phyloP scores from a whole-genome alignment of 768 basidiomycete species.

The Lactifluus rugatus region DNA sequence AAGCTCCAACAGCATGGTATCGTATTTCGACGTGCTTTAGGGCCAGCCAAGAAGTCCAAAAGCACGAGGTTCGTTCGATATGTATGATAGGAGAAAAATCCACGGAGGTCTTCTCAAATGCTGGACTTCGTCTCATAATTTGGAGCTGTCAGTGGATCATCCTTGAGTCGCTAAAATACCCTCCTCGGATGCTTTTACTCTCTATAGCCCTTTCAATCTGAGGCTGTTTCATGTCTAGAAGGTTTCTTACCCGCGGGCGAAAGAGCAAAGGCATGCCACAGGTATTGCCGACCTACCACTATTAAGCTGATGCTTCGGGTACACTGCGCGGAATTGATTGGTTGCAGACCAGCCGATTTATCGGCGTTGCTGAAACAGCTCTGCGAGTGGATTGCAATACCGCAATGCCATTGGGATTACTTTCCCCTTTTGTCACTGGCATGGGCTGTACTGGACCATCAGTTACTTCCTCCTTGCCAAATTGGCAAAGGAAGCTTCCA shows the following conservation, averaged over 20 bases:
- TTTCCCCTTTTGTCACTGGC: background rate
- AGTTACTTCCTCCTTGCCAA: background rate
- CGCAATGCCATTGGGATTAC: background rate
- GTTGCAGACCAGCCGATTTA: background rate
- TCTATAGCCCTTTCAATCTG: background rate
- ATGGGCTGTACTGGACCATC: background rate
- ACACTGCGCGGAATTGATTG: background rate
- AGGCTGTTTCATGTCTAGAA: background rate
- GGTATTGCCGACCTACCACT: background rate
- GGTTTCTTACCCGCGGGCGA: background rate
- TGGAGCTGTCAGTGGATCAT: background rate
- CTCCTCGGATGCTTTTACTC: background rate
- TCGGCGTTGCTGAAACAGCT: background rate
- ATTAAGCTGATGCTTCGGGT: no score
- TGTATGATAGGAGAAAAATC: no score
- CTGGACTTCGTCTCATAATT: no score
- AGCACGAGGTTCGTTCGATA: background rate
- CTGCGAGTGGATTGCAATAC: background rate
- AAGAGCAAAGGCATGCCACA: background rate
- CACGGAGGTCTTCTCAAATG: background rate
- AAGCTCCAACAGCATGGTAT: background rate
- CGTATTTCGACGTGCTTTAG: background rate
- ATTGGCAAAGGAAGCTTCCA: background rate
- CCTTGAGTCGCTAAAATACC: no score
- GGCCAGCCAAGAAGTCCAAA: background rate